Evolutionary conservation across 176 grass and related monocot genomes (phyloP).

Genomic region (Saccharum officinarum): DNA sequence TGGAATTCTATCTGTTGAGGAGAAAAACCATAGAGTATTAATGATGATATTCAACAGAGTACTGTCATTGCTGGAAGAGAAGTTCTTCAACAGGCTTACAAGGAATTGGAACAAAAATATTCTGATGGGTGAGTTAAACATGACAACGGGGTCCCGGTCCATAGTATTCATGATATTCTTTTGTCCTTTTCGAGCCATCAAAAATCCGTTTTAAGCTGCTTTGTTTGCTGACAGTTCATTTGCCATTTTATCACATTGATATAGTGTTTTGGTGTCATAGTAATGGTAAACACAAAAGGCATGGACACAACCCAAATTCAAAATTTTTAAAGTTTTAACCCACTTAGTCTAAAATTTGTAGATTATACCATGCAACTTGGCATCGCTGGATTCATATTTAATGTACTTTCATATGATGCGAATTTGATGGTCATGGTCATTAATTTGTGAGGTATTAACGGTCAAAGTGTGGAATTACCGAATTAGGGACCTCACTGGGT

Average conservation of each 20-base stretch:
- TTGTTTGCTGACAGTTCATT: not conserved
- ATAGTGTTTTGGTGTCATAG: not conserved
- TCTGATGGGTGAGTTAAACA: slow-evolving; percentile 66
- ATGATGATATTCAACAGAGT: slow-evolving; percentile 55
- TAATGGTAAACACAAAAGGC: not conserved
- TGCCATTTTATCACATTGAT: not conserved
- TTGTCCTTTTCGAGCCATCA: not conserved
- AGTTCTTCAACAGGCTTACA: slow-evolving; percentile 69
- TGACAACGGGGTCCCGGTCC: not conserved
- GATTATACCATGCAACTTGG: not conserved
- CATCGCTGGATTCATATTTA: not conserved
- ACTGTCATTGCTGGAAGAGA: slow-evolving; percentile 71
- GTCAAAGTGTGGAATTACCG: not conserved
- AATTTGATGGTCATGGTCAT: not conserved
- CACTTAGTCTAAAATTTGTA: not conserved
- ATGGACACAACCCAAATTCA: not conserved
- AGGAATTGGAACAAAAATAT: slow-evolving; percentile 83
- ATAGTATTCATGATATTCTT: not conserved
- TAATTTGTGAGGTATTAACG: not conserved
- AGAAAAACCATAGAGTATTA: not conserved
- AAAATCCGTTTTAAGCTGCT: not conserved
- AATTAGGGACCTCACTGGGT: not conserved
- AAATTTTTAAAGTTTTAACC: not conserved
- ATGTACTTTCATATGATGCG: not conserved
- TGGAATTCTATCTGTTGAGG: not conserved